Base-by-base conservation (phyloP, 495 filamentous ascomycete species). In the Chaetomium tenue region DNA sequence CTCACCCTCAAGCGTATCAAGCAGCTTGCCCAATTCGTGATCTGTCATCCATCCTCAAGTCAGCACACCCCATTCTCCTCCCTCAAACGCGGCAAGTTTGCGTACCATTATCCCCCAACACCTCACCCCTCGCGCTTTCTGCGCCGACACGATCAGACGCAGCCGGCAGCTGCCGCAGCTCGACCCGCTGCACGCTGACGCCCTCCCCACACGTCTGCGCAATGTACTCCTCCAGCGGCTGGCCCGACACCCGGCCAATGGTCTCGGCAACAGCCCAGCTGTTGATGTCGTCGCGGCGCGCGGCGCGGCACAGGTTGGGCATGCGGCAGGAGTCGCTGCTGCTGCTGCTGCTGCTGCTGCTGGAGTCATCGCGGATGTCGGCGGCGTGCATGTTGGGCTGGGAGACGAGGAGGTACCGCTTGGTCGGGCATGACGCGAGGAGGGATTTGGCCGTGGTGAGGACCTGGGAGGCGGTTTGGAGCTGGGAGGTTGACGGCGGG, bases 371-470 rank as follows among this genome's bases (percentile, higher is more conserved):
- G 47, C 83, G 82, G 56, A 97, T 78, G 70, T 87, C 84, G 63
- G 78, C 79, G 57, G 86, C 85, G 70, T 90, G 85, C 46, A 92
- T 79, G 60, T 90, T 88, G 5, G 91, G 90, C 68, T 95, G 91
- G 22, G 84, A 86, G 60, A 93, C 85, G 66, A 98, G 76, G 72
- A 97, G 78, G 80, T 97, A 97, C 50, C 84, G 84, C 39, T 88
- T 83, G 4, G 90, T 91, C 1, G 86, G 84, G 74, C 92, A 96
- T n/a, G 71, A 70, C 13, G 77, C 78, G 33, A 97, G 83, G 30
- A 83, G 67, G 30, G 75, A 60, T 66, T 80, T 75, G 11, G 78
- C 72, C 6, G 72, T 64, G 18, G 68, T 57, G 26, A 83, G 56
- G 20, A 85, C 75, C 13, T 76, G 65, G 26, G 69, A 58, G 63